Conservation (phyloP, 768 basidiomycete species). For the Agaricus blazei region DNA sequence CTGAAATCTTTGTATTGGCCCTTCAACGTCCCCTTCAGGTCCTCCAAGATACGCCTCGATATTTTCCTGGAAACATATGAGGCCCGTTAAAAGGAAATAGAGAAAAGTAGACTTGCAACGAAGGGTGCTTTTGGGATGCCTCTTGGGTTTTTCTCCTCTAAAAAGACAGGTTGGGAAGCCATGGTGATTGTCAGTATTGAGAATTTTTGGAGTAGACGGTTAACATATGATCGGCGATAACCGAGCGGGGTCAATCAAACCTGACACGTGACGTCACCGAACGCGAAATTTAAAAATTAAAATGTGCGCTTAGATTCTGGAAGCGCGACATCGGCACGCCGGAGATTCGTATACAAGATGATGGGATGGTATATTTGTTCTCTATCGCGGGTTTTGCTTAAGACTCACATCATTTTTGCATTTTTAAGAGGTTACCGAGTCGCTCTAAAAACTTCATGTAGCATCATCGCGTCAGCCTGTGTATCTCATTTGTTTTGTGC, state of each 20-base stretch:
- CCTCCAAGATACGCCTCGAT: conserved; percentile 85
- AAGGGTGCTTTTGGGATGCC: conserved; percentile 97
- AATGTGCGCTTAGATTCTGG: too few species aligned
- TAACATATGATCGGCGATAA: conserved; percentile 13
- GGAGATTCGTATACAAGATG: too few species aligned
- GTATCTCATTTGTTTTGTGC: too few species aligned
- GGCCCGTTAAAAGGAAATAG: background rate
- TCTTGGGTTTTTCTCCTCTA: conserved; percentile 68
- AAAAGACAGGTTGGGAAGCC: conserved; percentile 25
- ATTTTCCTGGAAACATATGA: conserved; percentile 51
- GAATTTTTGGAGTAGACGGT: conserved; percentile 3
- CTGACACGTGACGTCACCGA: background rate
- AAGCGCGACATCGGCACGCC: too few species aligned
- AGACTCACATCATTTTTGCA: too few species aligned
- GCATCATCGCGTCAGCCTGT: too few species aligned
- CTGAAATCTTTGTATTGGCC: conserved; percentile 74
- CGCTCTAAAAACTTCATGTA: too few species aligned
- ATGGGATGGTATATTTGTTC: too few species aligned
- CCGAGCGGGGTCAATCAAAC: conserved; percentile 15
- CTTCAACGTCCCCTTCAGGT: conserved; percentile 72
- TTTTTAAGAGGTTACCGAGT: too few species aligned
- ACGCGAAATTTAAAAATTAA: too few species aligned
- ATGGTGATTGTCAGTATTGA: conserved; percentile 13
- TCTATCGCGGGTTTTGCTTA: too few species aligned
- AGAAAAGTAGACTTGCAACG: conserved; percentile 49